Evolutionary conservation across 192 early-diverging fungal genomes (phyloP).

Genomic region (Physocladia obscura): DNA sequence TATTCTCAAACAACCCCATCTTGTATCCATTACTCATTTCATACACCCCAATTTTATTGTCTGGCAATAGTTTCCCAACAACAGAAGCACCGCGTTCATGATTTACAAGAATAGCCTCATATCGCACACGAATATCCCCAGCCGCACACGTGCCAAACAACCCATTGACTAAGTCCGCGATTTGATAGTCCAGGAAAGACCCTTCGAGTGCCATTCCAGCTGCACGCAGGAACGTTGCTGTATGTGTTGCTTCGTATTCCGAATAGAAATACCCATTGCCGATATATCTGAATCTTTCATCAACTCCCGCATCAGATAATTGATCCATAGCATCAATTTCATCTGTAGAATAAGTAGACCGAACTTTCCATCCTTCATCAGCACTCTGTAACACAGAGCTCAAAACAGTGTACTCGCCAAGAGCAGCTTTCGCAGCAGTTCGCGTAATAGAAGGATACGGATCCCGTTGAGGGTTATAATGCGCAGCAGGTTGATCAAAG

Average conservation of each 20-base stretch:
- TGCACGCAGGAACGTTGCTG: constrained; percentile 13
- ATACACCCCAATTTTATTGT: constrained; percentile 16
- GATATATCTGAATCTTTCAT: constrained; percentile 20
- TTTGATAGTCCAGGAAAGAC: constrained; percentile 27
- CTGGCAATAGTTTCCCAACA: constrained; percentile 15
- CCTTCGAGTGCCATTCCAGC: constrained; percentile 32
- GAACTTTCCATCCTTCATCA: background rate
- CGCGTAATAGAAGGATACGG: constrained; percentile 22
- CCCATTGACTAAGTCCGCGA: constrained; percentile 22
- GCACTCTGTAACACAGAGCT: constrained; percentile 1
- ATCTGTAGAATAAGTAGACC: background rate
- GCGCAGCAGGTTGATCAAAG: constrained; percentile 42
- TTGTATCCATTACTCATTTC: background rate
- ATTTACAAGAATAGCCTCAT: constrained; percentile 6
- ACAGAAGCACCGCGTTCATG: constrained; percentile 15
- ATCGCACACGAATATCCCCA: constrained; percentile 28
- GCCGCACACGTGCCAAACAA: constrained; percentile 22
- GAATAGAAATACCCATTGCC: constrained; percentile 34
- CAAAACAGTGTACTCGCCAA: constrained; percentile 18
- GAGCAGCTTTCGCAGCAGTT: background rate
- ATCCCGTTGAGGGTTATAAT: constrained; percentile 37
- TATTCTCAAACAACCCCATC: constrained; percentile 21
- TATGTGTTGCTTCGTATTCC: background rate
- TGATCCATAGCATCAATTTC: background rate
- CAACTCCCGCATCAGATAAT: background rate